These are phyloP conservation scores for Astragalus membranaceus DNA, from an alignment of 306 rosid species.

Conservation along the genomic window DNA sequence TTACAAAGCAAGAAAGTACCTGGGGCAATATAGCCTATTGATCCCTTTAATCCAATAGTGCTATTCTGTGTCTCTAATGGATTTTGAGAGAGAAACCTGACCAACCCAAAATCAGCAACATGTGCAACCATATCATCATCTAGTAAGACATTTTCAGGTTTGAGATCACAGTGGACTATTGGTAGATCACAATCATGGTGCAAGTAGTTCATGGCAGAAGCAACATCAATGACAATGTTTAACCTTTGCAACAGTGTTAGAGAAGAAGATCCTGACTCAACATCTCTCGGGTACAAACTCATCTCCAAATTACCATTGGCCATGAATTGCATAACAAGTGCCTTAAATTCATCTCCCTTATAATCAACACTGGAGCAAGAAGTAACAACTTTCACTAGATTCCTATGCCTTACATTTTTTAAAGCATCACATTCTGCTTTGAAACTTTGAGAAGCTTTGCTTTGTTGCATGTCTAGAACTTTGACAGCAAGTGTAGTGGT, in stretches of 20 bases:
- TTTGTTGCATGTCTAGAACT: conserved; percentile 34
- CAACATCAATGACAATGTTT: conserved; percentile 35
- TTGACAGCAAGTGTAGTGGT: conserved; percentile 34
- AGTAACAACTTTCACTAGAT: neutral
- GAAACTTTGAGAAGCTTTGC: conserved; percentile 37
- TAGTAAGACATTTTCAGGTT: conserved; percentile 35
- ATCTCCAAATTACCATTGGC: conserved; percentile 31
- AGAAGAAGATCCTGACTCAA: conserved; percentile 3
- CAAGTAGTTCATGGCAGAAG: conserved; percentile 41
- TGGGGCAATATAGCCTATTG: conserved; percentile 46
- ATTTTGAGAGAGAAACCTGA: conserved; percentile 28
- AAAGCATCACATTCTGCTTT: conserved; percentile 36
- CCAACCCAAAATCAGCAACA: conserved; percentile 46
- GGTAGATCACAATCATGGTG: conserved; percentile 41
- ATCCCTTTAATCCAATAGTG: conserved; percentile 32
- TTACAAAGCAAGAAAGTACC: no score
- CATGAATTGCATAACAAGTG: conserved; percentile 38
- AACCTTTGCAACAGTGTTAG: conserved; percentile 29
- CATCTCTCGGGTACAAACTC: conserved; percentile 16
- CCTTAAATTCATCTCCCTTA: conserved; percentile 26
- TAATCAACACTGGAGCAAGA: no score
- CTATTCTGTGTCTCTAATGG: conserved; percentile 13
- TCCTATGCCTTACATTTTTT: conserved; percentile 33
- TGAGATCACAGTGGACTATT: conserved; percentile 41
- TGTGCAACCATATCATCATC: conserved; percentile 42